Conservation (phyloP, 108 stramenopile genomes). For the Cyclotella sp. region DNA sequence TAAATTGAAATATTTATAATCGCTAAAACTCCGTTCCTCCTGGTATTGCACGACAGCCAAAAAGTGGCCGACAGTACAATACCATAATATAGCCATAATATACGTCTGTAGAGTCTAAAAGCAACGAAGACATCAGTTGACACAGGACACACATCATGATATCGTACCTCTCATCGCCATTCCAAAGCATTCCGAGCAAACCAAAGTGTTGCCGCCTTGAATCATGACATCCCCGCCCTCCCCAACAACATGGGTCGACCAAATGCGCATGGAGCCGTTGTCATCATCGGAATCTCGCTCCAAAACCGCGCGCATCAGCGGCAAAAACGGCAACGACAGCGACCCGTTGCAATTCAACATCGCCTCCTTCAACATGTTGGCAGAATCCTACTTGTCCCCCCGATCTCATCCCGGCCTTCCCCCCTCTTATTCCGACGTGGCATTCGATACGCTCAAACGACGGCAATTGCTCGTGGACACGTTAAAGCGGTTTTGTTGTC, state of each 20-base stretch:
- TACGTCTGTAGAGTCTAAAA: too few species aligned
- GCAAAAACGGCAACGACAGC: slow-evolving; percentile 9
- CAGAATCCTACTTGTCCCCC: slow-evolving; percentile 72
- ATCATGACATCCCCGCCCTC: not conserved
- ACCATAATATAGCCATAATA: too few species aligned
- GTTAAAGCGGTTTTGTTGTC: slow-evolving; percentile 42
- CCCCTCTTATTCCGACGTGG: slow-evolving; percentile 52
- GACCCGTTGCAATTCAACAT: slow-evolving; percentile 51
- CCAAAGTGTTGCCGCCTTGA: not conserved
- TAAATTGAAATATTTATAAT: too few species aligned
- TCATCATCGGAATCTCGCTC: not conserved
- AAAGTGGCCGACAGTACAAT: too few species aligned
- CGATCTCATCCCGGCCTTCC: slow-evolving; percentile 77
- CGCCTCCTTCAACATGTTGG: slow-evolving; percentile 80
- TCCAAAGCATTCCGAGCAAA: too few species aligned
- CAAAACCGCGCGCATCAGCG: not conserved
- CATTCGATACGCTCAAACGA: slow-evolving; percentile 62
- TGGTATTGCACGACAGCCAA: too few species aligned
- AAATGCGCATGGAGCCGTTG: slow-evolving; percentile 36
- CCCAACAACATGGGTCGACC: slow-evolving; percentile 34
- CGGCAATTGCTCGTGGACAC: slow-evolving; percentile 57
- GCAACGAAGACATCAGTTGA: too few species aligned
- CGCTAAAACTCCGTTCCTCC: too few species aligned
- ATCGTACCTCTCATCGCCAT: too few species aligned
- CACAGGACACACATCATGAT: too few species aligned